Evolutionary conservation across 768 basidiomycete species (phyloP).

Genomic region (Trametes gibbosa): DNA sequence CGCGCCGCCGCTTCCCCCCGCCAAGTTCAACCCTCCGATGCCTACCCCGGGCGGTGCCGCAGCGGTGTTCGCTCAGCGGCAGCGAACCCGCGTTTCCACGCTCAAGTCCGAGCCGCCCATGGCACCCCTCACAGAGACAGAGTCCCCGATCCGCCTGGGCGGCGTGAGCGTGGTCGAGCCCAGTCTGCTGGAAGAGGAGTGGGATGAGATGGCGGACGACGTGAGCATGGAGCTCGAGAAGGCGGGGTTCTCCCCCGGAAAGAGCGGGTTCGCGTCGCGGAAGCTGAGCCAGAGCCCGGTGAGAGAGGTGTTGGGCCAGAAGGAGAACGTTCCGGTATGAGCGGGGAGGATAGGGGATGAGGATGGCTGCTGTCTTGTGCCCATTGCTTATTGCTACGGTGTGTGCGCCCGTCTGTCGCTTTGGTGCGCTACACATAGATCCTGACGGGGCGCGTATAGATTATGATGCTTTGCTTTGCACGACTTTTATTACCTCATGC

Average conservation of each 20-base stretch:
- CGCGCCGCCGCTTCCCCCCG: constrained; percentile 28
- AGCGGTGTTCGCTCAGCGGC: constrained; percentile 48
- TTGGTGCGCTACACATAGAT: background rate
- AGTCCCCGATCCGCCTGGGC: constrained; percentile 51
- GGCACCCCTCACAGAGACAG: constrained; percentile 36
- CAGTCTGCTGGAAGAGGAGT: constrained; percentile 35
- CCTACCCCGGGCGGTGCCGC: constrained; percentile 51
- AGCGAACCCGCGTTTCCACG: constrained; percentile 33
- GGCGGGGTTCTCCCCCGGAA: constrained; percentile 18
- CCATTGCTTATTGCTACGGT: constrained; percentile 11
- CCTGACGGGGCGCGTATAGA: background rate
- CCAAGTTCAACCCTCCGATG: constrained; percentile 47
- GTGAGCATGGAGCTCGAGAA: constrained; percentile 33
- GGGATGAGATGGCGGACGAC: constrained; percentile 31
- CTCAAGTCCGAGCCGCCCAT: constrained; percentile 26
- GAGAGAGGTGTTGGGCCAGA: constrained; percentile 44
- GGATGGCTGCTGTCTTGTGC: background rate
- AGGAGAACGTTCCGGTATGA: constrained; percentile 44
- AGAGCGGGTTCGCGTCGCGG: constrained; percentile 18
- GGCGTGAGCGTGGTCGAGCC: constrained; percentile 34
- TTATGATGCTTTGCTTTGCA: constrained; percentile 10
- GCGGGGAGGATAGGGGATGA: background rate
- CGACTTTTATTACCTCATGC: background rate
- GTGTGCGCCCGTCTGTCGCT: background rate
- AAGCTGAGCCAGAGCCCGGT: constrained; percentile 34